A percentile compares a stretch with the other conserved stretches of the same genome.
Evolutionary conservation across 257 asterid species (phyloP).

Genomic region (Solanum appendiculatum): DNA sequence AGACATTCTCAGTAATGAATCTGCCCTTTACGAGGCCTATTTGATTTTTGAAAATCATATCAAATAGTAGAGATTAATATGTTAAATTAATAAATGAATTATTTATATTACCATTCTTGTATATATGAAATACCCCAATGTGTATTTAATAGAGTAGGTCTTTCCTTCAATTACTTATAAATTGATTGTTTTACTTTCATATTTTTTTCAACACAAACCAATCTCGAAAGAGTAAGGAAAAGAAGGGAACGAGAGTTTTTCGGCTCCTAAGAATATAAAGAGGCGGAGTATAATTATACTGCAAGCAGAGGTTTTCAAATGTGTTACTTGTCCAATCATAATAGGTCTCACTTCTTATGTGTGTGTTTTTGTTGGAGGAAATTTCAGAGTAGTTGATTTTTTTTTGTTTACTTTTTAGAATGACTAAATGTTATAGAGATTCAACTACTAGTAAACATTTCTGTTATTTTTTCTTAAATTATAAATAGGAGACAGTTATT

Average conservation of each 20-base stretch:
- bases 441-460: neutral
- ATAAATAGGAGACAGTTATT: neutral
- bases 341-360: neutral
- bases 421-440: neutral
- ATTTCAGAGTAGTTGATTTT: neutral
- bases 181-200: no score
- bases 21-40: neutral
- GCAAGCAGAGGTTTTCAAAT: neutral
- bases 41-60: neutral
- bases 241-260: no score
- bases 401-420: neutral
- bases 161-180: neutral
- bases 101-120: neutral
- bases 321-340: neutral
- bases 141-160: neutral
- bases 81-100: neutral
- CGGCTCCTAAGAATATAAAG: no score
- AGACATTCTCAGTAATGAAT: neutral
- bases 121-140: neutral
- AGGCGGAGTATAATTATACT: neutral
- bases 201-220: no score
- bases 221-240: no score
- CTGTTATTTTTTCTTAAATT: neutral
- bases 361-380: neutral
- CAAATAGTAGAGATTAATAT: neutral